These are phyloP conservation scores for Rhodamnia argentea DNA, from an alignment of 345 rosid genomes.

Conservation along the genomic window DNA sequence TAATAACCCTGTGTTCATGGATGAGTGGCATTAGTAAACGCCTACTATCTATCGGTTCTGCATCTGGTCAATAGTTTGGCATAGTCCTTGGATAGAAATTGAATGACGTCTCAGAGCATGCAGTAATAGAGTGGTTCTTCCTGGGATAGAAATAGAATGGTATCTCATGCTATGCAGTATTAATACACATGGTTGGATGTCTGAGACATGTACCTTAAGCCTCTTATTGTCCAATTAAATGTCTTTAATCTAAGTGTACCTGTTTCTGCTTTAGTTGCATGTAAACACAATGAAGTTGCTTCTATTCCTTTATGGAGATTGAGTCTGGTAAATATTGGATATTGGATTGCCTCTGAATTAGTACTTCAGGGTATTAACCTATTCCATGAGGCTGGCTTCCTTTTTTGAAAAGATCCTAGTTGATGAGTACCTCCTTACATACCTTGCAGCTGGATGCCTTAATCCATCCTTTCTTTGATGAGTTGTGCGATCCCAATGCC, in stretches of 20 bases:
- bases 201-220: background rate
- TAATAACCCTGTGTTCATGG: background rate
- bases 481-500: constrained; percentile 68
- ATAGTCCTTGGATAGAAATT: background rate
- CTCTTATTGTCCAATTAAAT: background rate
- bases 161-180: background rate
- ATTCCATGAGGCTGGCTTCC: background rate
- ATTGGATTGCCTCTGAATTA: background rate
- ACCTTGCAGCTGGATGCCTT: constrained; percentile 65
- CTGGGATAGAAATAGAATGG: background rate
- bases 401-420: background rate
- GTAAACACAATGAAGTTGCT: background rate
- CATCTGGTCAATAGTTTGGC: background rate
- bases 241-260: background rate
- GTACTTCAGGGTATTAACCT: background rate
- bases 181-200: background rate
- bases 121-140: background rate
- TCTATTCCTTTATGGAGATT: background rate
- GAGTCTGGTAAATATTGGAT: background rate
- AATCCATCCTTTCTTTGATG: constrained; percentile 93
- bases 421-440: background rate
- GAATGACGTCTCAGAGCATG: background rate
- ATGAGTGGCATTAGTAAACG: background rate
- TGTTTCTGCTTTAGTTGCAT: background rate
- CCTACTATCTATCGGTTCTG: background rate